phyloP scores from a whole-genome alignment of 441 rosid genomes.

The Corymbia citriodora region DNA sequence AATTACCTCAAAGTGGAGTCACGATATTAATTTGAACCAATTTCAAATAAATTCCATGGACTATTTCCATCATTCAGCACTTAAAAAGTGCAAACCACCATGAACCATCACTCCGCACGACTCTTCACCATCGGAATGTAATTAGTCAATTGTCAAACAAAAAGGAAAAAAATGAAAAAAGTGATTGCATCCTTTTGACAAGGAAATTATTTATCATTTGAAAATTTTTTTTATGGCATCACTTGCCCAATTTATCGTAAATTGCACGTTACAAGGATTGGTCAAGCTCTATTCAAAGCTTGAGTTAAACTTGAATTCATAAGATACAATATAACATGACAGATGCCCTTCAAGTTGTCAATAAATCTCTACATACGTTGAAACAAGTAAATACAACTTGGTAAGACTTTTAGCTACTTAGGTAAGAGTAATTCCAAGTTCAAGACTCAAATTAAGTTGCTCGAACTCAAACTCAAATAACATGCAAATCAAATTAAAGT shows the following conservation, averaged over 20 bases:
- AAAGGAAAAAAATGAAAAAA: background rate
- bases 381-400: background rate
- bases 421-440: background rate
- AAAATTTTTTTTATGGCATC: background rate
- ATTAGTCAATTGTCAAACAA: background rate
- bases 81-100: background rate
- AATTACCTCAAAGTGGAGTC: background rate
- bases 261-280: rapidly evolving
- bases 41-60: background rate
- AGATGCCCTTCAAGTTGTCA: no score
- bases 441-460: background rate
- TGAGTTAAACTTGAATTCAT: background rate
- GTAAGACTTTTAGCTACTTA: background rate
- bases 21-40: background rate
- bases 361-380: no score
- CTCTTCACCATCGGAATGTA: background rate
- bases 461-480: rapidly evolving
- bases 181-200: background rate
- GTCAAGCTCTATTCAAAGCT: background rate
- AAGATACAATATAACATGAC: background rate
- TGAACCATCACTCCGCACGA: background rate
- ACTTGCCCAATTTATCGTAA: background rate
- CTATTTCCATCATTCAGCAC: background rate
- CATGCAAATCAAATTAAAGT: background rate
- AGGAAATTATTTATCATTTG: background rate